Conservation (phyloP, 192 early-diverging fungal genomes). For the Coemansia sp. region DNA sequence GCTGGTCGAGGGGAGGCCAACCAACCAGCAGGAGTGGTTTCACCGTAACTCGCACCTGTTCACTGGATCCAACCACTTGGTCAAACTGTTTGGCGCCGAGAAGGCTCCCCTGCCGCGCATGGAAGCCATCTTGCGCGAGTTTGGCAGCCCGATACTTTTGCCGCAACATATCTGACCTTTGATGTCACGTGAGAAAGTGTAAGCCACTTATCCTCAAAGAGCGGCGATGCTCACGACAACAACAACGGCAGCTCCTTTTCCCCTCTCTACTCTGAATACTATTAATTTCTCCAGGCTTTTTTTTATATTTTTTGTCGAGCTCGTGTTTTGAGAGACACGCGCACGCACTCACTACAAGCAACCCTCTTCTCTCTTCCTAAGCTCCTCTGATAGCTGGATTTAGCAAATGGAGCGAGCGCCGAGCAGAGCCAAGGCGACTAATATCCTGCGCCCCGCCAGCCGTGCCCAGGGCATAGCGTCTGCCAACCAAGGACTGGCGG, state of each 20-base stretch:
- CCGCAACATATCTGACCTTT: conserved; percentile 4
- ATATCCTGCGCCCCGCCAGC: conserved; percentile 47
- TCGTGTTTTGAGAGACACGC: background rate
- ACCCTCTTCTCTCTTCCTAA: background rate
- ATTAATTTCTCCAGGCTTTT: background rate
- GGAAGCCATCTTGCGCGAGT: conserved; percentile 30
- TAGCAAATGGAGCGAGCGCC: conserved; percentile 45
- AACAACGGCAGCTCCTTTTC: background rate
- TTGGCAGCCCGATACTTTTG: conserved; percentile 29
- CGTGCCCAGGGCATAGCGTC: conserved; percentile 32
- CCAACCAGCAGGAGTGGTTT: conserved; percentile 46
- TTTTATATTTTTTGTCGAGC: background rate
- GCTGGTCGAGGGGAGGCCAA: conserved; percentile 21
- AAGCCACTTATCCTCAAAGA: background rate
- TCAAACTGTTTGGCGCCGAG: conserved; percentile 38
- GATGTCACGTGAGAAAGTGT: background rate
- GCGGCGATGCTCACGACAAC: background rate
- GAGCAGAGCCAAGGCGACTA: conserved; percentile 51
- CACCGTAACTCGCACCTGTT: conserved; percentile 44
- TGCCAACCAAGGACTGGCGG: background rate
- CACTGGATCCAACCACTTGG: conserved; percentile 40
- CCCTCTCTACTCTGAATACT: background rate
- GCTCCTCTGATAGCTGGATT: background rate
- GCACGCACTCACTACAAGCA: background rate
- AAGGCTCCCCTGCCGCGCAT: conserved; percentile 27